Evolutionary conservation across 1,284 basidiomycete species (phyloP).

Genomic region (Ustilago lituana): DNA sequence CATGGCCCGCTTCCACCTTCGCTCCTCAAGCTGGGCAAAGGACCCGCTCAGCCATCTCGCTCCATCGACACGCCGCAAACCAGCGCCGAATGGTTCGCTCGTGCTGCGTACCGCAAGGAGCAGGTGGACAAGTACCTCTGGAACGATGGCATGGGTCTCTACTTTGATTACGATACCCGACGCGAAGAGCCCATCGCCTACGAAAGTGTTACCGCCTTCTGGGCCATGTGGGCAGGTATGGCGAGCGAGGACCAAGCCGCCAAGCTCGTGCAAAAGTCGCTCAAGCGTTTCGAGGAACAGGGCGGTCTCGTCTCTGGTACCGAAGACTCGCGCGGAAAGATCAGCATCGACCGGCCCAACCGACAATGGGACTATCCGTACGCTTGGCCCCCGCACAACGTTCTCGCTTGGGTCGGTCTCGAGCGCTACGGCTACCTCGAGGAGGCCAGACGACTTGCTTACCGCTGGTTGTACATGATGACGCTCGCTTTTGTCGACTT

Average conservation of each 20-base stretch:
- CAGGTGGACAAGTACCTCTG: conserved; percentile 93
- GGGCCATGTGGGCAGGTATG: conserved; percentile 97
- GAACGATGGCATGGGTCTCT: conserved; percentile 94
- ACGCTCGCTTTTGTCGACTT: conserved; percentile 74
- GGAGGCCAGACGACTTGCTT: conserved; percentile 90
- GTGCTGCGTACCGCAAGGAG: conserved; percentile 68
- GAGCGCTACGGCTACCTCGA: conserved; percentile 95
- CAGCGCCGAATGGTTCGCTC: conserved; percentile 63
- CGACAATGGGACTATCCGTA: conserved; percentile 84
- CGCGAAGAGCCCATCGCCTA: conserved; percentile 89
- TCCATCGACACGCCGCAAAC: conserved; percentile 71
- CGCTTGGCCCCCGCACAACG: conserved; percentile 78
- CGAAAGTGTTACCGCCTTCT: conserved; percentile 93
- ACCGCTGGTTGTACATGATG: conserved; percentile 93
- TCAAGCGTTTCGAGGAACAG: conserved; percentile 94
- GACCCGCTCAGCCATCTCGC: conserved; percentile 70
- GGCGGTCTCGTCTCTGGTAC: conserved; percentile 97
- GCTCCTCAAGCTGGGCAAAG: conserved; percentile 36
- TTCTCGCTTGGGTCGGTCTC: conserved; percentile 92
- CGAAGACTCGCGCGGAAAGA: conserved; percentile 92
- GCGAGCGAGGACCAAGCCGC: conserved; percentile 92
- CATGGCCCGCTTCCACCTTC: conserved; percentile 50
- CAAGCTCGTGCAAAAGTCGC: conserved; percentile 85
- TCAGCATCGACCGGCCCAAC: conserved; percentile 94
- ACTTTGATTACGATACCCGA: conserved; percentile 95